A percentile compares a stretch with the other conserved stretches of the same genome.
These are phyloP conservation scores for Cyberlindnera xylosilytica DNA, from an alignment of 805 yeast species.

Conservation along the genomic window DNA sequence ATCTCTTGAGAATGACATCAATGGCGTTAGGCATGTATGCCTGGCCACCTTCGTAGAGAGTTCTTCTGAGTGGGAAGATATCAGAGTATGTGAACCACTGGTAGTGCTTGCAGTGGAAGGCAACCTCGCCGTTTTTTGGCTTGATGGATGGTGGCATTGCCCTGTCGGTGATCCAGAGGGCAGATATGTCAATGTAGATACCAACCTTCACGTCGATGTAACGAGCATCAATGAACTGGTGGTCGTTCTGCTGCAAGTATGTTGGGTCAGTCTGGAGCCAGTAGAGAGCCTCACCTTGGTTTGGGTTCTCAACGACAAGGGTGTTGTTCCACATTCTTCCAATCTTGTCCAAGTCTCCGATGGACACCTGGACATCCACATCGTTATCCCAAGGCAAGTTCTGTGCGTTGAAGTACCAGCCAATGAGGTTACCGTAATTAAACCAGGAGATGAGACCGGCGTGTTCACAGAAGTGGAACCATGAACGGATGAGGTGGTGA, in stretches of 20 bases:
- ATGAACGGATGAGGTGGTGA: constrained; percentile 49
- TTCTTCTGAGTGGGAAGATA: constrained; percentile 41
- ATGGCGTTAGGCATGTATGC: constrained; percentile 42
- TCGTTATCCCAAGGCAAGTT: constrained; percentile 62
- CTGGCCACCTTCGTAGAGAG: constrained; percentile 44
- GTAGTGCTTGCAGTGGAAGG: constrained; percentile 29
- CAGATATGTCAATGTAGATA: constrained; percentile 48
- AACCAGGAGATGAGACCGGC: constrained; percentile 53
- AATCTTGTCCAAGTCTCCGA: constrained; percentile 38
- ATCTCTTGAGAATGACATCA: constrained; percentile 33
- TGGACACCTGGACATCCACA: constrained; percentile 59
- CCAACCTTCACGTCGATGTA: constrained; percentile 49
- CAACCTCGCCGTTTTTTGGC: constrained; percentile 14
- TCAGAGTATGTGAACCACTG: constrained; percentile 31
- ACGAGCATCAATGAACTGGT: constrained; percentile 41
- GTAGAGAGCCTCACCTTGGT: constrained; percentile 31
- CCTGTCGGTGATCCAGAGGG: constrained; percentile 26
- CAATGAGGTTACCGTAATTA: constrained; percentile 60
- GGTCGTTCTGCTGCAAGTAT: constrained; percentile 36
- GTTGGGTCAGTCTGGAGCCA: constrained; percentile 34
- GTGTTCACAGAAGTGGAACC: constrained; percentile 47
- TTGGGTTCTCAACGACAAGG: constrained; percentile 41
- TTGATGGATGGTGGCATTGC: constrained; percentile 10
- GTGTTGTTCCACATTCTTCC: constrained; percentile 49
- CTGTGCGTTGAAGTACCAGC: constrained; percentile 60